Evolutionary conservation across 768 basidiomycete genomes (phyloP).

Genomic region (Collybia mongolica): DNA sequence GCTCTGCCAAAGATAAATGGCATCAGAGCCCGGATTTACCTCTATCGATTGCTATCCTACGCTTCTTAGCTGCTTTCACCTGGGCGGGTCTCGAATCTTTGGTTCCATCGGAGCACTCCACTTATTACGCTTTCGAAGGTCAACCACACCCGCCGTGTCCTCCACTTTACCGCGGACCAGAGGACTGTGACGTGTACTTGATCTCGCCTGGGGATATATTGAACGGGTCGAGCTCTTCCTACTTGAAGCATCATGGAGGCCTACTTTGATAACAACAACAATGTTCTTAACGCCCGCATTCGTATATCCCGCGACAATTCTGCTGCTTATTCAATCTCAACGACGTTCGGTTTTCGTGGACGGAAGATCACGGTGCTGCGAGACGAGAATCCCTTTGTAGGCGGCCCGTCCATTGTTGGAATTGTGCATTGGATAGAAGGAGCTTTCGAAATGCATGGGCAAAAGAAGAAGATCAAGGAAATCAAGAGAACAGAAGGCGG

Average conservation of each 20-base stretch:
- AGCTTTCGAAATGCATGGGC: conserved; percentile 42
- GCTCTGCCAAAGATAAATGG: no score
- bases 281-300: conserved; percentile 45
- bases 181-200: no score
- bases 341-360: conserved; percentile 40
- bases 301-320: conserved; percentile 42
- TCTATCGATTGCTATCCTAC: no score
- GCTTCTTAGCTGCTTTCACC: no score
- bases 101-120: no score
- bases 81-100: no score
- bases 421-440: conserved; percentile 52
- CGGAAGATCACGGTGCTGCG: conserved; percentile 42
- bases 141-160: not conserved
- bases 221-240: not conserved
- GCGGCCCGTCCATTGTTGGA: conserved; percentile 36
- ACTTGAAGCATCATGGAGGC: conserved; percentile 41
- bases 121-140: no score
- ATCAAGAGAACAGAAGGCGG: conserved; percentile 37
- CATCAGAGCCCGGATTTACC: no score
- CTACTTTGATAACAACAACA: conserved; percentile 49
- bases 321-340: conserved; percentile 40
- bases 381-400: conserved; percentile 44
- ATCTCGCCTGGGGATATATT: not conserved
- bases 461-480: conserved; percentile 36
- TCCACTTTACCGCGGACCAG: not conserved